phyloP scores from a whole-genome alignment of 192 early-diverging fungal genomes.

The Cetraspora pellucida region DNA sequence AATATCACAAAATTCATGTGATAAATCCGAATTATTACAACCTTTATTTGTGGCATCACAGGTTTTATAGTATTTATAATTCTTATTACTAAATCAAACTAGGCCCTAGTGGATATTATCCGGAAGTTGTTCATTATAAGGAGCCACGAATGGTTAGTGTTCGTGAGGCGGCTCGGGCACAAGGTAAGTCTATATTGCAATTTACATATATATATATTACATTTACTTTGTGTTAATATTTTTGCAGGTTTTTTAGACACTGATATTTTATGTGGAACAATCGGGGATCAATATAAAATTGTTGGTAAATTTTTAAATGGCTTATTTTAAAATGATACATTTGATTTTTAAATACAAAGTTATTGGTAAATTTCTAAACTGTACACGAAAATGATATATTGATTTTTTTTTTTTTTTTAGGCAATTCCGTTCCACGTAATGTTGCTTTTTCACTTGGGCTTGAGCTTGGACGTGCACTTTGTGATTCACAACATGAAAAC shows the following conservation, averaged over 20 bases:
- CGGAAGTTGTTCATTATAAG: constrained; percentile 31
- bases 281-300: constrained; percentile 34
- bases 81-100: not conserved
- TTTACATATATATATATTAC: not conserved
- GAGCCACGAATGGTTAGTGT: constrained; percentile 37
- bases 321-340: too few relatives aligned
- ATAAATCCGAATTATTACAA: not conserved
- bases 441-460: constrained; percentile 38
- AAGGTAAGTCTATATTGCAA: constrained; percentile 27
- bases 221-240: not conserved
- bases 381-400: not conserved
- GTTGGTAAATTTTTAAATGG: constrained; percentile 20
- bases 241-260: constrained; percentile 37
- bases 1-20: too few relatives aligned
- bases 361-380: constrained; percentile 18
- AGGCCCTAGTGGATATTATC: not conserved
- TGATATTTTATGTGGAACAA: constrained; percentile 34
- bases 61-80: not conserved
- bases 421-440: constrained; percentile 37
- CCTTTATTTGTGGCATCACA: not conserved
- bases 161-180: constrained; percentile 37
- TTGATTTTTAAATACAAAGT: constrained; percentile 26
- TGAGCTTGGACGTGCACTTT: constrained; percentile 13
- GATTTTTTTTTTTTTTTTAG: not conserved
- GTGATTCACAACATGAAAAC: not conserved